Percentiles rank a stretch among this genome's conserved stretches.
phyloP scores from a whole-genome alignment of 306 rosid species.

The Morella rubra region DNA sequence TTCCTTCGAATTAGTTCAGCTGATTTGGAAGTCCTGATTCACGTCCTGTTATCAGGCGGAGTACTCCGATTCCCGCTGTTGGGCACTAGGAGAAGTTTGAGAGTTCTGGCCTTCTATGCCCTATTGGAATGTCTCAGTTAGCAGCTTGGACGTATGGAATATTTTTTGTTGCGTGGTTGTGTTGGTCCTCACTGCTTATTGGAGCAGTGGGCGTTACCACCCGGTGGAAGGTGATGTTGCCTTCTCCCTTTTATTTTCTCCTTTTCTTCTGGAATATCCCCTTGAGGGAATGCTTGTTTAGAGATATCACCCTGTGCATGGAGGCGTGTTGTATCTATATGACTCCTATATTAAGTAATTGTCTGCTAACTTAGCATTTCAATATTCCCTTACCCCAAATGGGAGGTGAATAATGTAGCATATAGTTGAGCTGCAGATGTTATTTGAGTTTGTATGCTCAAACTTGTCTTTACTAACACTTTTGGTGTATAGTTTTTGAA shows the following conservation, averaged over 20 bases:
- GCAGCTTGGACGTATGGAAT: slow-evolving; percentile 28
- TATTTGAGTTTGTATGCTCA: neutral
- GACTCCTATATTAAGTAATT: neutral
- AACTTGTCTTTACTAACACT: neutral
- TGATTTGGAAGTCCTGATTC: neutral
- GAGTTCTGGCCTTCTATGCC: neutral
- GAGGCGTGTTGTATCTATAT: neutral
- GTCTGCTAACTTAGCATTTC: no score
- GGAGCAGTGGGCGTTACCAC: slow-evolving; percentile 32
- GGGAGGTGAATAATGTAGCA: neutral
- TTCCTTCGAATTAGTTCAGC: neutral
- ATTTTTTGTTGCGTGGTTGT: slow-evolving; percentile 25
- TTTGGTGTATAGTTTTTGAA: neutral
- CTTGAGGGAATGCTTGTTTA: neutral
- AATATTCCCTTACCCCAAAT: neutral
- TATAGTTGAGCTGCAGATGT: neutral
- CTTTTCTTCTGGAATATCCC: neutral
- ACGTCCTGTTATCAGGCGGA: slow-evolving; percentile 26
- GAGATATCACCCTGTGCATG: neutral
- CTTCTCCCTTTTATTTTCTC: neutral
- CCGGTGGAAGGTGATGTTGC: slow-evolving; percentile 46
- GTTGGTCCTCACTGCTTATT: slow-evolving; percentile 23
- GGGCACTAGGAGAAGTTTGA: neutral
- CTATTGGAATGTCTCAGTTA: slow-evolving; percentile 32
- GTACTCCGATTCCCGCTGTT: neutral